phyloP scores from a whole-genome alignment of 2,329 filamentous ascomycete species.

The Penicillium nordicum region DNA sequence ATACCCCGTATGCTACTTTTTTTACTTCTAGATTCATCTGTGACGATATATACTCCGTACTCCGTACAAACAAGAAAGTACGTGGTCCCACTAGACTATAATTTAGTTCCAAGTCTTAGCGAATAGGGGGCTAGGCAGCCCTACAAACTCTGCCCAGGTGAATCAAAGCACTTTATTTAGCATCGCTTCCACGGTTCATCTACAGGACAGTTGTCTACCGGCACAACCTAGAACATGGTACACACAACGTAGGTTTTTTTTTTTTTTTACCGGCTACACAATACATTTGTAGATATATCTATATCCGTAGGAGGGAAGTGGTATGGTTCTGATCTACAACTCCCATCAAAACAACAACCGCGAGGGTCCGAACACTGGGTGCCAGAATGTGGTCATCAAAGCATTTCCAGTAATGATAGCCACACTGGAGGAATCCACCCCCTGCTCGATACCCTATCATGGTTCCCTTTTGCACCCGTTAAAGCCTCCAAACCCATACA shows the following conservation, averaged over 20 bases:
- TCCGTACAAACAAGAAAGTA: neutral
- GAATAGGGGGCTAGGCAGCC: constrained; percentile 22
- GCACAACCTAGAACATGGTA: neutral
- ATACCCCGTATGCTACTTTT: neutral
- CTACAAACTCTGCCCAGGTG: neutral
- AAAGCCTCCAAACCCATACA: constrained; percentile 4
- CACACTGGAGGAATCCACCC: constrained; percentile 15
- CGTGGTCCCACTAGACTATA: constrained; percentile 12
- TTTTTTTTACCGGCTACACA: neutral
- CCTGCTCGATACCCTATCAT: constrained; percentile 6
- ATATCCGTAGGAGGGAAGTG: neutral
- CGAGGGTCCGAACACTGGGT: neutral
- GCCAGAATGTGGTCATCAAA: constrained; percentile 15
- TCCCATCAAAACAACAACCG: constrained; percentile 9
- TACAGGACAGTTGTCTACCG: neutral
- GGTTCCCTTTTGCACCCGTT: constrained; percentile 18
- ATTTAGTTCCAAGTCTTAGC: constrained; percentile 20
- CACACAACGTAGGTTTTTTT: neutral
- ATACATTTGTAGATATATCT: neutral
- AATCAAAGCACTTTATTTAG: constrained; percentile 1
- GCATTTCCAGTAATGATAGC: constrained; percentile 26
- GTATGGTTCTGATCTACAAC: constrained; percentile 1
- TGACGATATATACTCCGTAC: neutral
- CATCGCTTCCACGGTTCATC: constrained; percentile 3
- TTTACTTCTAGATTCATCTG: constrained; percentile 8